phyloP scores from a whole-genome alignment of 345 rosid genomes.

The Rhodomyrtus tomentosa region DNA sequence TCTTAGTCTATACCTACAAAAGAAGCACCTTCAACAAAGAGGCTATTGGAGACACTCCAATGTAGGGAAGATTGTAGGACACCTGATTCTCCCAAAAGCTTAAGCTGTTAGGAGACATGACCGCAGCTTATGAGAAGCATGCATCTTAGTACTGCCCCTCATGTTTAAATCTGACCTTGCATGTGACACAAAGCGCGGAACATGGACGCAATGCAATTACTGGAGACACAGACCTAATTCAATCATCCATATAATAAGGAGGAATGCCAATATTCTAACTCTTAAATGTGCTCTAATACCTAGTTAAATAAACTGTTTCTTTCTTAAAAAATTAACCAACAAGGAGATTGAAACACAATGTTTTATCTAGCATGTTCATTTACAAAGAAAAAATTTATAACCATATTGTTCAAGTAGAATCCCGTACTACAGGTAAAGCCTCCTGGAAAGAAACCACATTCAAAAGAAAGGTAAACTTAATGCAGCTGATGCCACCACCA shows the following conservation, averaged over 20 bases:
- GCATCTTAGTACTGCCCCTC: neutral
- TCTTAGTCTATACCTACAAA: neutral
- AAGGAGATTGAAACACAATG: neutral
- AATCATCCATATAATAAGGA: neutral
- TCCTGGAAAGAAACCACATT: neutral
- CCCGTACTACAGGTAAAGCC: neutral
- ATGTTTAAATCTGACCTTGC: neutral
- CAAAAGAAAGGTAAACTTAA: neutral
- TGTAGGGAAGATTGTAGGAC: neutral
- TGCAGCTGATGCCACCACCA: neutral
- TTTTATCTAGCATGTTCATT: neutral
- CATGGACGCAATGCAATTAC: neutral
- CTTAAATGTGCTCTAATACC: neutral
- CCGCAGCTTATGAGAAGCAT: neutral
- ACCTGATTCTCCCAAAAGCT: neutral
- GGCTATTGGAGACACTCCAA: neutral
- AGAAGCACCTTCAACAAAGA: neutral
- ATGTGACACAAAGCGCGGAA: rapidly evolving
- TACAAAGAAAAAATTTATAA: neutral
- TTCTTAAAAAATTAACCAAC: neutral
- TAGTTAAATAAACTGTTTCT: neutral
- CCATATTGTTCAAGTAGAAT: neutral
- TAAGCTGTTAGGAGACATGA: neutral
- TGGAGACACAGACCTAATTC: neutral
- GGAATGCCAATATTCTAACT: neutral